Evolutionary conservation across 2,329 filamentous ascomycete genomes (phyloP), one percentile per base, ranked within the genome.

Genomic region (Aaosphaeria pasadenensis): DNA sequence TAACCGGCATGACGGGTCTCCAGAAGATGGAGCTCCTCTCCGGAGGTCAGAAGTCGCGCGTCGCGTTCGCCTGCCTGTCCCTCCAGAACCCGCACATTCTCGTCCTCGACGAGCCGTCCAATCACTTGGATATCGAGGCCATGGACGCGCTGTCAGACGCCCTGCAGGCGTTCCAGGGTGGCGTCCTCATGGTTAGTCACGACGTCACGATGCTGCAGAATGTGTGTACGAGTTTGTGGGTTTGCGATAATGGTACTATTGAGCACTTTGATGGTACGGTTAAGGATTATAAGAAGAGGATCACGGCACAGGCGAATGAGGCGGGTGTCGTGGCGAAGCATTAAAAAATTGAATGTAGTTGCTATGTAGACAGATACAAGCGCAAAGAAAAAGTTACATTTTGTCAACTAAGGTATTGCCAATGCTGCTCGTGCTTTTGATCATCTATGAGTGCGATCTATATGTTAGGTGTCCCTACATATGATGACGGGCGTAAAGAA

Each of bases 141-240:
- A 96, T 99, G 94, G 94, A 99, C 71, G 92, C 94, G 7, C 78
- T 99, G 45, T 86, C 89, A 4, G 84, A 87, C 30, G 94, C 94
- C 11, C 77, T 99, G 59, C 81, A 84, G 59, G 83, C 86, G 55
- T 99, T 97, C 75, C 82, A 95, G 74, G 94, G 94, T 52, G 94
- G 94, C 70, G 91, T 99, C 47, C 77, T 99, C 62, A 97, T 99
- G 91, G 94, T 99, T 48, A 95, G 89, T 65, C 94, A 99, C 87
- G 94, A 99, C 69, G 94, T 99, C 46, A 97, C 94, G 1, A 96
- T 99, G 90, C 72, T 99, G 71, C 91, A 96, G 77, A 95, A 88
- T 45, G 94, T 99, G 35, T 99, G 94, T 73, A 94, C 80, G 44
- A 94, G 86, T 67, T 75, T 99, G 64, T 99, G 94, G 94, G 92